A percentile compares a stretch with the other conserved stretches of the same genome.
Evolutionary conservation across 2,329 filamentous ascomycete species (phyloP).

Genomic region (Diplodia corticola): DNA sequence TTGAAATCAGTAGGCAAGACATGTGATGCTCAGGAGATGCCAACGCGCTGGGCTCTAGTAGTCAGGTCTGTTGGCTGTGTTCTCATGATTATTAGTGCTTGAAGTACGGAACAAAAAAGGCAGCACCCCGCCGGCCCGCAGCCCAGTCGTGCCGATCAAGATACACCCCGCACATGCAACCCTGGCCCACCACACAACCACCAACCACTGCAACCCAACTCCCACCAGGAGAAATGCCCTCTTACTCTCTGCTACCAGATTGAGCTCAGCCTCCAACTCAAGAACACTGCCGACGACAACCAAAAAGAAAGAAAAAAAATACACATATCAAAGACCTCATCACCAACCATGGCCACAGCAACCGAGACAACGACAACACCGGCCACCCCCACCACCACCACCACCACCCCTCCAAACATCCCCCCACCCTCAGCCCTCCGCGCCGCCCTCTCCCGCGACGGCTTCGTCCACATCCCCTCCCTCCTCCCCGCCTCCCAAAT

Average conservation of each 20-base stretch:
- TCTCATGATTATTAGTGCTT: not conserved
- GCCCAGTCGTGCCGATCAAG: conserved; percentile 1
- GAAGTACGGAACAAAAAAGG: not conserved
- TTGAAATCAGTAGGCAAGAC: not conserved
- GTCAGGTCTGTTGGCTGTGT: not conserved
- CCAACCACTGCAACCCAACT: conserved; percentile 5
- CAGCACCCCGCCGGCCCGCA: not conserved
- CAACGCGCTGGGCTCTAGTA: not conserved
- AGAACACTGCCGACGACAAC: not conserved
- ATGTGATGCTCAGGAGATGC: not conserved
- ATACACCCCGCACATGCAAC: conserved; percentile 7
- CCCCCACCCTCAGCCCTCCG: conserved; percentile 45
- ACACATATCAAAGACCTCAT: too few species aligned
- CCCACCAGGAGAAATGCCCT: conserved; percentile 3
- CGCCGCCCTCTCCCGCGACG: conserved; percentile 64
- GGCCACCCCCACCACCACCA: conserved; percentile 16
- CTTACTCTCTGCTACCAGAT: not conserved
- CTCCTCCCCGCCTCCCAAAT: conserved; percentile 62
- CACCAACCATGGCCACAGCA: not conserved
- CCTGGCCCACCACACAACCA: conserved; percentile 1
- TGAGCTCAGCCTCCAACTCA: not conserved
- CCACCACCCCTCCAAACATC: not conserved
- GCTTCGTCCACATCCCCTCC: conserved; percentile 72
- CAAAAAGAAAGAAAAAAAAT: not conserved
- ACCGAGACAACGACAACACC: conserved; percentile 16